Conservation (phyloP, 2,329 filamentous ascomycete genomes). For the Pseudocercospora crystallina region DNA sequence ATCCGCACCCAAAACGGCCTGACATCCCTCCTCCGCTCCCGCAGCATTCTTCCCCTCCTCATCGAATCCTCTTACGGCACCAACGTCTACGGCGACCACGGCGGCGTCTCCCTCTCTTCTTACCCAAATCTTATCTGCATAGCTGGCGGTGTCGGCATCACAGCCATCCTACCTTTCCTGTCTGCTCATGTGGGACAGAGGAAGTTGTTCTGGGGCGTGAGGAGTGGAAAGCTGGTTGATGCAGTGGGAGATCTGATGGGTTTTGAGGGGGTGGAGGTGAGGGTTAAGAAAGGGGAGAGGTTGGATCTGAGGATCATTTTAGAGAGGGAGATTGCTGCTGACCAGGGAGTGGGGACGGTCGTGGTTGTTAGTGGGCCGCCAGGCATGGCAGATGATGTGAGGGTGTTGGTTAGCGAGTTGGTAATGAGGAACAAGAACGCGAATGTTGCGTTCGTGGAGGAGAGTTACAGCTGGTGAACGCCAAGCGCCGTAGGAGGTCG, state of each 20-base stretch:
- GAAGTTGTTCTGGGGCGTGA: slow-evolving; percentile 42
- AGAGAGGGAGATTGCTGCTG: slow-evolving; percentile 31
- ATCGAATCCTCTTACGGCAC: slow-evolving; percentile 43
- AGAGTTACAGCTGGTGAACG: slow-evolving; percentile 25
- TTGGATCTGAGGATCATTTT: slow-evolving; percentile 37
- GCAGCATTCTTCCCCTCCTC: slow-evolving; percentile 26
- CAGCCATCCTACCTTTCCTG: slow-evolving; percentile 41
- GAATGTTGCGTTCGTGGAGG: slow-evolving; percentile 21
- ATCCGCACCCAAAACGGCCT: slow-evolving; percentile 38
- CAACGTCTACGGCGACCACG: slow-evolving; percentile 9
- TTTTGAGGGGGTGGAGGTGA: slow-evolving; percentile 36
- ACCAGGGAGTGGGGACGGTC: slow-evolving; percentile 32
- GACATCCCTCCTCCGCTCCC: slow-evolving; percentile 34
- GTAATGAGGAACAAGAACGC: slow-evolving; percentile 27
- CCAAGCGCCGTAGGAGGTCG: too few species aligned
- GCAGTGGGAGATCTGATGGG: slow-evolving; percentile 14
- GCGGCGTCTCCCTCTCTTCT: background rate
- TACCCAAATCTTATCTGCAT: slow-evolving; percentile 39
- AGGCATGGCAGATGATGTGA: slow-evolving; percentile 43
- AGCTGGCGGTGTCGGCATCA: slow-evolving; percentile 51
- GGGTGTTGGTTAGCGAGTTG: slow-evolving; percentile 23
- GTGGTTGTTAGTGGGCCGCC: slow-evolving; percentile 47
- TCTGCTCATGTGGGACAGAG: slow-evolving; percentile 33
- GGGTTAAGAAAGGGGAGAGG: slow-evolving; percentile 37
- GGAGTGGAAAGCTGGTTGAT: slow-evolving; percentile 28